phyloP scores from a whole-genome alignment of 1,284 basidiomycete species.

The Ceratobasidium sp. region DNA sequence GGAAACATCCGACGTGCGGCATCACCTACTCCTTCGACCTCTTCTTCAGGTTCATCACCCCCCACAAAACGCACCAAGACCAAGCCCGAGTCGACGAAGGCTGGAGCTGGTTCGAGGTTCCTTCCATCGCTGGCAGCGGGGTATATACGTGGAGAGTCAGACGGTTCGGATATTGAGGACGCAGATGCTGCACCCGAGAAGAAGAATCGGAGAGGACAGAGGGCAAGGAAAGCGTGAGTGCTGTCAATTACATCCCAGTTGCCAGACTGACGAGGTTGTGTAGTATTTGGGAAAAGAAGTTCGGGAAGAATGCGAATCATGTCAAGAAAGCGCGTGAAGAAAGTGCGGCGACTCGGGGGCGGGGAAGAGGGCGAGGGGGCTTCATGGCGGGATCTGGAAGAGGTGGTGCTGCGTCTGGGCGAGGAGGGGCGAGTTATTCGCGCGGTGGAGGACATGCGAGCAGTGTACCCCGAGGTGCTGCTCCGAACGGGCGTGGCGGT shows the following conservation, averaged over 20 bases:
- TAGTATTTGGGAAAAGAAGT: slow-evolving; percentile 99
- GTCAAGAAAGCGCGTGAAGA: slow-evolving; percentile 68
- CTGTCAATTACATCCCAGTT: not conserved
- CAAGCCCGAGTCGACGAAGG: slow-evolving; percentile 49
- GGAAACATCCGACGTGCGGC: slow-evolving; percentile 44
- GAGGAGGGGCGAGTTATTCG: slow-evolving; percentile 1
- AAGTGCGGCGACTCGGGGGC: slow-evolving; percentile 45
- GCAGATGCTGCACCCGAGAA: slow-evolving; percentile 66
- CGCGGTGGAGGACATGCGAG: slow-evolving; percentile 40
- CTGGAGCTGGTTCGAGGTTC: slow-evolving; percentile 71
- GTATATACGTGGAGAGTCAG: slow-evolving; percentile 81
- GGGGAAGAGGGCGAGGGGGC: slow-evolving; percentile 44
- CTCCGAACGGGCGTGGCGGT: slow-evolving; percentile 21
- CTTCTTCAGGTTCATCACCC: slow-evolving; percentile 19
- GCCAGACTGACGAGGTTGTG: not conserved
- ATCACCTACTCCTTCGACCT: slow-evolving; percentile 4
- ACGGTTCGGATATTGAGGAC: slow-evolving; percentile 78
- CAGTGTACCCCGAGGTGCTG: not conserved
- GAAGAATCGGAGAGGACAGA: slow-evolving; percentile 92
- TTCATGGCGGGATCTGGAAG: slow-evolving; percentile 41
- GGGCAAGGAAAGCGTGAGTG: slow-evolving; percentile 89
- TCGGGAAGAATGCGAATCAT: slow-evolving; percentile 90
- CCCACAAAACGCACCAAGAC: slow-evolving; percentile 46
- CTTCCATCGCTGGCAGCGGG: slow-evolving; percentile 89
- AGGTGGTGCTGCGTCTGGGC: slow-evolving; percentile 31